These are phyloP conservation scores for Saturnispora bothae DNA, from an alignment of 805 yeast species.

Conservation along the genomic window DNA sequence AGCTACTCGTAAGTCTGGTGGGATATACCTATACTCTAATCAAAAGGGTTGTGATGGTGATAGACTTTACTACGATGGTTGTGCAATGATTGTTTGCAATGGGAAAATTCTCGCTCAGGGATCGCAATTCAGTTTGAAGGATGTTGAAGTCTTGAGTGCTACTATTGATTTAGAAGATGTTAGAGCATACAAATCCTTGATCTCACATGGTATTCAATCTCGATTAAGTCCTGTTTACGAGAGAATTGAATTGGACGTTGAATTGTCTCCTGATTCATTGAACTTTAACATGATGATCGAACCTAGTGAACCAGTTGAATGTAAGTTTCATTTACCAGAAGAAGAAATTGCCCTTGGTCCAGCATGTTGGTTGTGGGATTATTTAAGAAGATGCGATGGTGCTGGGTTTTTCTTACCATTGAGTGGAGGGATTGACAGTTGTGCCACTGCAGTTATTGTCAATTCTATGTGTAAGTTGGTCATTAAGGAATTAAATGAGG, in stretches of 20 bases:
- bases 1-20: conserved; percentile 95
- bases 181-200: conserved; percentile 60
- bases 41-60: conserved; percentile 99
- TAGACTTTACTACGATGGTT: conserved; percentile 91
- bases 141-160: conserved; percentile 93
- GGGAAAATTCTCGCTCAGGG: conserved; percentile 92
- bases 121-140: conserved; percentile 76
- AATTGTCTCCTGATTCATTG: conserved; percentile 49
- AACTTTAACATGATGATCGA: conserved; percentile 50
- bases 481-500: conserved; percentile 52
- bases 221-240: conserved; percentile 34
- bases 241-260: conserved; percentile 51
- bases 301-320: conserved; percentile 44
- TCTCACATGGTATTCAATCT: conserved; percentile 71
- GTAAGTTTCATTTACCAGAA: conserved; percentile 71
- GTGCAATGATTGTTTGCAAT: conserved; percentile 88
- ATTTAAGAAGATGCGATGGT: conserved; percentile 78
- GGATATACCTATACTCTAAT: conserved; percentile 84
- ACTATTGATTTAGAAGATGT: conserved; percentile 91
- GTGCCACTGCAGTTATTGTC: conserved; percentile 93
- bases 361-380: conserved; percentile 99
- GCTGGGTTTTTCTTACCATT: conserved; percentile 90
- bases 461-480: conserved; percentile 91
- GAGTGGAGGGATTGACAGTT: conserved; percentile 96
- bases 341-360: conserved; percentile 98